These are phyloP conservation scores for Aspergillus steynii DNA, from an alignment of 495 filamentous ascomycete species.

Conservation along the genomic window DNA sequence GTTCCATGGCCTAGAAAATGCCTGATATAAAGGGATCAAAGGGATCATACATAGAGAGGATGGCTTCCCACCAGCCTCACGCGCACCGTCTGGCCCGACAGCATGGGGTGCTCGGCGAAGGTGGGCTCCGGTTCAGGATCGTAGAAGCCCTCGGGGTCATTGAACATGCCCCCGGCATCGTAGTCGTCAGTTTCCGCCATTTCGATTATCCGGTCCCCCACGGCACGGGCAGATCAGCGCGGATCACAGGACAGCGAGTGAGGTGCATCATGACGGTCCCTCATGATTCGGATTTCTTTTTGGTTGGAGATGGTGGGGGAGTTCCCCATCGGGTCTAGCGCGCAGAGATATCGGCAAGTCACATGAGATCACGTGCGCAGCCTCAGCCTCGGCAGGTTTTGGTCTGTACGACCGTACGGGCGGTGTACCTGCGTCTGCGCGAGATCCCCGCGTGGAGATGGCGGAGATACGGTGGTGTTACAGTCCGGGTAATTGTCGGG, in stretches of 20 bases:
- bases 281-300: too few species aligned
- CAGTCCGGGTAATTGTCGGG: slow-evolving; percentile 21
- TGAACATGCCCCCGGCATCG: slow-evolving; percentile 60
- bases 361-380: slow-evolving; percentile 22
- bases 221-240: slow-evolving; percentile 5
- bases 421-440: slow-evolving; percentile 12
- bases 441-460: slow-evolving; percentile 13
- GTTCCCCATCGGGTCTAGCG: slow-evolving; percentile 9
- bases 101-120: slow-evolving; percentile 65
- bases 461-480: slow-evolving; percentile 13
- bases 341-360: not conserved
- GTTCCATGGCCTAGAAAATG: not conserved
- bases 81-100: slow-evolving; percentile 62
- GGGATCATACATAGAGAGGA: slow-evolving; percentile 71
- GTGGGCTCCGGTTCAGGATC: slow-evolving; percentile 69
- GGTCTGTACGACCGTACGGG: slow-evolving; percentile 14
- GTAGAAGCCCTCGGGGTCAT: slow-evolving; percentile 78
- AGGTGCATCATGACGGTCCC: too few species aligned
- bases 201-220: not conserved
- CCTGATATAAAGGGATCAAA: too few species aligned
- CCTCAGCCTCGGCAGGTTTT: slow-evolving; percentile 3
- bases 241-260: not conserved
- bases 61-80: slow-evolving; percentile 86
- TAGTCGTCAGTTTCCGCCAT: slow-evolving; percentile 37
- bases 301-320: slow-evolving; percentile 17